Conservation (phyloP, 179 eudicot species). For the Silene noctiflora region DNA sequence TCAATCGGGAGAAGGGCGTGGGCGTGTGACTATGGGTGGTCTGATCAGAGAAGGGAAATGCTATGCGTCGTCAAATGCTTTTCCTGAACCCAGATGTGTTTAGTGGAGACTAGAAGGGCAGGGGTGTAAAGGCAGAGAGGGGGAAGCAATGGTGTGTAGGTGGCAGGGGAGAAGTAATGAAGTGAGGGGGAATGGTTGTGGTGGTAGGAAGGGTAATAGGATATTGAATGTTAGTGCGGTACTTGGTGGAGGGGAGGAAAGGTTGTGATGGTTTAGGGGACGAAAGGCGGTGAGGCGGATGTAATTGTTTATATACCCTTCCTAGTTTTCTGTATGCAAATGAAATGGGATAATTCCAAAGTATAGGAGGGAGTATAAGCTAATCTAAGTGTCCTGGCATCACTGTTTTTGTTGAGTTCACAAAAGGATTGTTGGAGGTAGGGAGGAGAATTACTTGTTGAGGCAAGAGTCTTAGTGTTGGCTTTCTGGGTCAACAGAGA, state of each 20-base stretch:
- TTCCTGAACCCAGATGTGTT: too few relatives aligned
- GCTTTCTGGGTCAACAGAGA: background rate
- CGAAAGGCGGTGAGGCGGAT: too few relatives aligned
- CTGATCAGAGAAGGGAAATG: too few relatives aligned
- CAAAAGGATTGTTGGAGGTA: background rate
- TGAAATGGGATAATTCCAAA: background rate
- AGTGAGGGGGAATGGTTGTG: background rate
- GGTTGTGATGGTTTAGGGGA: background rate
- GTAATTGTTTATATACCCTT: background rate
- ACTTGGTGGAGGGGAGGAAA: background rate
- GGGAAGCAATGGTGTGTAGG: background rate
- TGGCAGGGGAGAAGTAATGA: background rate
- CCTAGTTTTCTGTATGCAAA: background rate
- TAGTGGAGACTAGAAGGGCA: too few relatives aligned
- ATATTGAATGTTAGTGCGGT: background rate
- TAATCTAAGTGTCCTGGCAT: background rate
- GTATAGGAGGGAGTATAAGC: background rate
- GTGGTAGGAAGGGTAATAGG: background rate
- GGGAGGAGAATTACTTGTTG: background rate
- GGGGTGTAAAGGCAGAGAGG: too few relatives aligned
- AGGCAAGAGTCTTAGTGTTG: background rate
- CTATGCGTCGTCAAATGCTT: too few relatives aligned
- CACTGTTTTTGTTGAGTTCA: background rate
- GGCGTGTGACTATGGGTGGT: too few relatives aligned
- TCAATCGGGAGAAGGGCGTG: too few relatives aligned